Conservation (phyloP, 2,329 filamentous ascomycete genomes). For the Calycina marina region DNA sequence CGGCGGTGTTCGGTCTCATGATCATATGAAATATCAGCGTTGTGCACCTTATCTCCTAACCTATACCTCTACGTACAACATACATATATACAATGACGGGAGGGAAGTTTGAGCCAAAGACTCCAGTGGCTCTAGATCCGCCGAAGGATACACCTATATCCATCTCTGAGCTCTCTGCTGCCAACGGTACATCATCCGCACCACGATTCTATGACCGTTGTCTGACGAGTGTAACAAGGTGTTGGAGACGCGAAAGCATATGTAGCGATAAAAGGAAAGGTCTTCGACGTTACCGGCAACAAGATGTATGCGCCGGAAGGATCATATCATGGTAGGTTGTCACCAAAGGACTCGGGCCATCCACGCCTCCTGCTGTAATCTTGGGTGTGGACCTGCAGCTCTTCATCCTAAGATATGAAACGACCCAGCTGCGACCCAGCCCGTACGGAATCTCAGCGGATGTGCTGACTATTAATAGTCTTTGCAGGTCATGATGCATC, state of each 20-base stretch:
- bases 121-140: slow-evolving; percentile 57
- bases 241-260: slow-evolving; percentile 49
- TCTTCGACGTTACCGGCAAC: slow-evolving; percentile 91
- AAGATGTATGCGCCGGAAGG: slow-evolving; percentile 71
- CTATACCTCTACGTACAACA: too few species aligned
- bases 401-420: too few species aligned
- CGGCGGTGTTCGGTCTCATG: too few species aligned
- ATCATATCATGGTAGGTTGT: slow-evolving; percentile 74
- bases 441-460: too few species aligned
- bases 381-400: too few species aligned
- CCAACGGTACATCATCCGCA: neutral
- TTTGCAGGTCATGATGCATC: slow-evolving; percentile 95
- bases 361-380: too few species aligned
- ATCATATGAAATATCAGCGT: too few species aligned
- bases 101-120: slow-evolving; percentile 66
- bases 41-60: too few species aligned
- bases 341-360: too few species aligned
- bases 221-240: slow-evolving; percentile 32
- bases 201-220: neutral
- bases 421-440: too few species aligned
- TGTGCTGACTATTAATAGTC: too few species aligned
- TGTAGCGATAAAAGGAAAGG: slow-evolving; percentile 68
- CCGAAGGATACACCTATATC: slow-evolving; percentile 82
- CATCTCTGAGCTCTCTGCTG: neutral
- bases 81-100: slow-evolving; percentile 29